Evolutionary conservation across 2,329 filamentous ascomycete genomes (phyloP), one percentile per base, ranked within the genome.

Genomic region (Orbilia quercus): DNA sequence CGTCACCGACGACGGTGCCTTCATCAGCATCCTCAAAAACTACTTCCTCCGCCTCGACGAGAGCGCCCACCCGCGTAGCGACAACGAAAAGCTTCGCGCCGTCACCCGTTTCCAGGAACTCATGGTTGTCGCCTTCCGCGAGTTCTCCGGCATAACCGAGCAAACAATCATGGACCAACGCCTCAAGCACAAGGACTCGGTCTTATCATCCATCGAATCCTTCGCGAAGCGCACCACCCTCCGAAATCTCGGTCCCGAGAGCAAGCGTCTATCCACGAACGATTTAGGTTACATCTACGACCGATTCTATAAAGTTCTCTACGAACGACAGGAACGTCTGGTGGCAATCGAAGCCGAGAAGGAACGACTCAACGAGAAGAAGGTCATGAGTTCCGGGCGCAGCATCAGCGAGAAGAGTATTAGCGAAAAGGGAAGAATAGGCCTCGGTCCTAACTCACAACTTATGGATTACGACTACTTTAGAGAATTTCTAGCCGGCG

Each of bases 51-150:
- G 92, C 40, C 84, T 99, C 7, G 94, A 98, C 79, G 94, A 98
- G 81, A 97, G 93, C 2, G 95, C 95, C 1, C 94, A 99, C 79
- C 95, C 95, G 1, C 93, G 90, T 79, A 97, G 92, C 0, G 93
- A 97, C 79, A 99, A 98, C 75, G 89, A 93, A 1, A 99, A 98
- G 82, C 84, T 98, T 58, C 87, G 94, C 59, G 92, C 93, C 0
- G 95, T 99, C 60, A 99, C 96, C 4, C 88, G 91, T 50, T 99
- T 99, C 80, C 95, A 99, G 79, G 95, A 98, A 80, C 86, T 99
- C 66, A 98, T 99, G 93, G 95, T 99, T 1, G 95, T 98, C 18
- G 95, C 95, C 0, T 99, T 99, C 82, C 98, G 97, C 77, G 95
- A 99, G 79, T 99, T 99, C 79, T 90, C 94, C 0, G 91, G 89